phyloP scores from a whole-genome alignment of 192 early-diverging fungal genomes.

The Umbelopsis sp. region DNA sequence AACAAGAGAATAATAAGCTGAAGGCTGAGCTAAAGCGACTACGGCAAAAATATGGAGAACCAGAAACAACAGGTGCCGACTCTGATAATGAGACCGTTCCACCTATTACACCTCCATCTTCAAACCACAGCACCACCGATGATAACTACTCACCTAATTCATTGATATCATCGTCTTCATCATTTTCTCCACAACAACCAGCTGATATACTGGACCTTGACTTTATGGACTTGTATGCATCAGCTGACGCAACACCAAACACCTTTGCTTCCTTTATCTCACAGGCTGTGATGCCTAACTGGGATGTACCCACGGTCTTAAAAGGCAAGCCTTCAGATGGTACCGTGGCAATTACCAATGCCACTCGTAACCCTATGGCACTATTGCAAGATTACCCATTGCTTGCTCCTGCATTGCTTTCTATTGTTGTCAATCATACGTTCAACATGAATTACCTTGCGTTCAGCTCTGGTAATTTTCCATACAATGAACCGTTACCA shows the following conservation, averaged over 20 bases:
- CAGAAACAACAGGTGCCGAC: background rate
- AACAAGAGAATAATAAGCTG: background rate
- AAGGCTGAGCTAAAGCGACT: conserved; percentile 4
- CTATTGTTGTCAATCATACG: conserved; percentile 32
- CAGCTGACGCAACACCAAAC: conserved; percentile 8
- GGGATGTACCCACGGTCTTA: background rate
- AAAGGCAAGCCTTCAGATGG: background rate
- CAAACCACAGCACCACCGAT: background rate
- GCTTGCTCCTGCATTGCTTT: conserved; percentile 31
- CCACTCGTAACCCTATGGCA: background rate
- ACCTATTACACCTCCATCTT: conserved; percentile 1
- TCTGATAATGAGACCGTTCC: conserved; percentile 11
- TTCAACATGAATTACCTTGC: conserved; percentile 27
- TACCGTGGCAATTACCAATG: background rate
- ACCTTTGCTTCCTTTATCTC: conserved; percentile 14
- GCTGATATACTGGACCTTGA: background rate
- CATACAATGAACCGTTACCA: conserved; percentile 4
- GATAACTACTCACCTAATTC: background rate
- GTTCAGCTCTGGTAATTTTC: conserved; percentile 5
- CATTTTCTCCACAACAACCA: background rate
- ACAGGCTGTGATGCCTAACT: conserved; percentile 11
- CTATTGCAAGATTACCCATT: conserved; percentile 28
- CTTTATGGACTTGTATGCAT: conserved; percentile 12
- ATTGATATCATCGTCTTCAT: background rate
- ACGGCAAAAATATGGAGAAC: background rate